Evolutionary conservation across 2,329 filamentous ascomycete species (phyloP), one percentile per base, ranked within the genome.

Genomic region (Daldinia sp.): DNA sequence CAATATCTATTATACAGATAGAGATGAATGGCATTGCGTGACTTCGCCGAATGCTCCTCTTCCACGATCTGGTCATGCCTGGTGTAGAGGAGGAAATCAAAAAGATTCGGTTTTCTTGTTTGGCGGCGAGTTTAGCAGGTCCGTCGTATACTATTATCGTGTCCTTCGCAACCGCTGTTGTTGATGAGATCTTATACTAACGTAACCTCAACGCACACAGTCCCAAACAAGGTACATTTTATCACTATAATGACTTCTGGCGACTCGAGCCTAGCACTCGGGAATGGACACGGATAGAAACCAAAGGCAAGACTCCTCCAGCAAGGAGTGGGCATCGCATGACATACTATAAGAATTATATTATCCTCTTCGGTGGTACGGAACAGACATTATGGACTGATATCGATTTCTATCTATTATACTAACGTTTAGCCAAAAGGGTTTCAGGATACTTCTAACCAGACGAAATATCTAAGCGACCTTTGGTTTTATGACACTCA

Each of bases 161-260:
- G 30, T 43, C 27, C 37, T 48, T 19, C 15, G 21, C 6, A 25
- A 60, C 17, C 30, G 1, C 35, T 25, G 17, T 35, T 37, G 13
- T 34, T 17, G 32, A 23, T 35, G 21, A 30, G 1, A 37, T 37
- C 29, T 47, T 23, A 32, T 63, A 53, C 60, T 68, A 30, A 68
- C 27, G 4, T 17, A 23, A 3, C 11, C 11, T 39, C 27, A 4
- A n/a, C 21, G 2, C 13, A 4, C 58, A 53, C 52, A 73, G 71
- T 60, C 95, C 95, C 1, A 98, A 97, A 76, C 95, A 98, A 78
- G 95, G 95, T 3, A 98, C 94, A 0, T 99, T 99, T 74, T 97
- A 99, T 77, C 95, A 99, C 78, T 99, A 99, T 80, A 97, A 96
- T 73, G 95, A 98, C 79, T 98, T 99, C 76, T 99, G 95, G 94